phyloP scores from a whole-genome alignment of 345 rosid species.

The Sapria himalayana region DNA sequence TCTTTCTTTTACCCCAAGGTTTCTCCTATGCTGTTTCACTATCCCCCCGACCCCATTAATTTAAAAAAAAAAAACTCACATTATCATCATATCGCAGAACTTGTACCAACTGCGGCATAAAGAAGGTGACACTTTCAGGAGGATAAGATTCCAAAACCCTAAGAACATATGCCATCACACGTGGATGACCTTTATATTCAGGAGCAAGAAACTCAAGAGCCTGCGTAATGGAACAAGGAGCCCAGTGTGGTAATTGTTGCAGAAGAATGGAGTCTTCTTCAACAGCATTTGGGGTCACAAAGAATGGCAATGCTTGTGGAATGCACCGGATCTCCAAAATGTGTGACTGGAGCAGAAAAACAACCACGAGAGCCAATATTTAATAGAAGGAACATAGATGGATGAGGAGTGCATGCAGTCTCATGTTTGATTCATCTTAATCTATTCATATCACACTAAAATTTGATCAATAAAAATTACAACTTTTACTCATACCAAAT shows the following conservation, averaged over 20 bases:
- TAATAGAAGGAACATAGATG: too few species aligned
- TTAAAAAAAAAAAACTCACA: conserved; percentile 35
- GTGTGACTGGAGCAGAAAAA: conserved; percentile 36
- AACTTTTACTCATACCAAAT: too few species aligned
- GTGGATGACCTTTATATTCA: conserved; percentile 86
- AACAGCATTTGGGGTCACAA: conserved; percentile 88
- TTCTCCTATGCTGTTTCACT: too few species aligned
- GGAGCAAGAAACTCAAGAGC: conserved; percentile 95
- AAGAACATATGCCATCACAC: conserved; percentile 98
- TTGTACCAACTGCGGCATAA: conserved; percentile 98
- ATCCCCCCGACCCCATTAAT: too few species aligned
- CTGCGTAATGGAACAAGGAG: conserved; percentile 91
- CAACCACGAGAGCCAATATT: too few species aligned
- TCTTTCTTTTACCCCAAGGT: too few species aligned
- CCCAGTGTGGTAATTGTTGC: conserved; percentile 99
- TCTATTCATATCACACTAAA: too few species aligned
- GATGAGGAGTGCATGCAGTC: too few species aligned
- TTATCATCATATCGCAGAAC: conserved; percentile 76
- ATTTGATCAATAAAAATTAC: too few species aligned
- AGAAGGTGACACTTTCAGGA: conserved; percentile 86
- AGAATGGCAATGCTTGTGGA: conserved; percentile 91
- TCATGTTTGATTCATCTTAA: too few species aligned
- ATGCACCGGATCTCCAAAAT: conserved; percentile 59
- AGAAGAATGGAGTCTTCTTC: conserved; percentile 81
- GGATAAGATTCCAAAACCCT: conserved; percentile 97